These are phyloP conservation scores for Laburnicola sp. DNA, from an alignment of 2,329 filamentous ascomycete genomes.

Conservation along the genomic window DNA sequence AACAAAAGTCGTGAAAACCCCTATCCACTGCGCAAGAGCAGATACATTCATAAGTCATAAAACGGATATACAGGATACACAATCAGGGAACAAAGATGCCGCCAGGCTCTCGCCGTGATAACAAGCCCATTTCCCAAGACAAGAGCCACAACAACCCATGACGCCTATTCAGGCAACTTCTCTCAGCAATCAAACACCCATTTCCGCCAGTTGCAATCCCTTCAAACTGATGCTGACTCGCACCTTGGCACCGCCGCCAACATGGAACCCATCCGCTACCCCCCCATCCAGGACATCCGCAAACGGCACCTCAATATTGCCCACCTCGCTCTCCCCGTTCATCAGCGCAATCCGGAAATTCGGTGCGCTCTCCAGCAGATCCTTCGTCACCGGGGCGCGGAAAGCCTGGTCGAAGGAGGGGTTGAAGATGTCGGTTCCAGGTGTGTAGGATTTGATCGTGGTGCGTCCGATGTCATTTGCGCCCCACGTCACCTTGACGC, in stretches of 20 bases:
- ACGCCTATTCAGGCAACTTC: too few relatives aligned
- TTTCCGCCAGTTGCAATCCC: conserved; percentile 18
- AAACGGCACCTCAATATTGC: conserved; percentile 31
- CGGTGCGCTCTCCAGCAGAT: conserved; percentile 25
- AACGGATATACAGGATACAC: too few relatives aligned
- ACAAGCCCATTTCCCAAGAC: too few relatives aligned
- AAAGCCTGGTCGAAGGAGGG: conserved; percentile 54
- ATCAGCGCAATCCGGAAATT: conserved; percentile 33
- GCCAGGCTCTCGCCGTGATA: too few relatives aligned
- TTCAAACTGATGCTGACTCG: conserved; percentile 29
- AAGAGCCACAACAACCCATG: too few relatives aligned
- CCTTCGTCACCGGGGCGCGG: conserved; percentile 47
- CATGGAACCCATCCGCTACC: conserved; percentile 27
- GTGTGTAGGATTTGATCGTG: conserved; percentile 48
- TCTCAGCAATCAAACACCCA: too few relatives aligned
- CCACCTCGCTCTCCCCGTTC: conserved; percentile 34
- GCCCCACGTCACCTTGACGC: conserved; percentile 51
- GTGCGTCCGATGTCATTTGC: conserved; percentile 47
- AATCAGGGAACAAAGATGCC: too few relatives aligned
- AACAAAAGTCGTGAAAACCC: too few relatives aligned
- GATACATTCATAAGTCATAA: too few relatives aligned
- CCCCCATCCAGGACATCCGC: conserved; percentile 29
- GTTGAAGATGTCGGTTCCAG: conserved; percentile 55
- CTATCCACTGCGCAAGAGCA: too few relatives aligned
- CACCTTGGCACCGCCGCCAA: conserved; percentile 31